Evolutionary conservation across 768 basidiomycete genomes (phyloP).

Genomic region (Favolaschia claudopus): DNA sequence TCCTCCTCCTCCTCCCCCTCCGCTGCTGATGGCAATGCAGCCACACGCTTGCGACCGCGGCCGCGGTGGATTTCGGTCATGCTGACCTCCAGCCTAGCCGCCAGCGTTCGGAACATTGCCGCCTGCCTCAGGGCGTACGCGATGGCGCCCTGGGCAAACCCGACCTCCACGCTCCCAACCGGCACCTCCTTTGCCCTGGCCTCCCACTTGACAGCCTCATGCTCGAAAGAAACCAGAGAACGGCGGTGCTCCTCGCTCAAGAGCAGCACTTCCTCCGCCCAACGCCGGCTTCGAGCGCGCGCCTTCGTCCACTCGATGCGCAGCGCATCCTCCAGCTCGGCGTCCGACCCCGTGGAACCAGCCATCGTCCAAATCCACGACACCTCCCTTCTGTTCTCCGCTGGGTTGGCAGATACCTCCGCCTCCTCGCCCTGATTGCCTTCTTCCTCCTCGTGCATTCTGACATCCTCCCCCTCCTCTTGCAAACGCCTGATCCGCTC

Average conservation of each 20-base stretch:
- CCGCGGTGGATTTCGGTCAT: background rate
- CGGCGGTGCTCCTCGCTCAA: constrained; percentile 10
- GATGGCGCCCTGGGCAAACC: background rate
- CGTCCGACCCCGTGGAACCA: background rate
- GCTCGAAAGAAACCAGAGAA: constrained; percentile 3
- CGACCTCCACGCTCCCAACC: background rate
- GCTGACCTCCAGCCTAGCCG: background rate
- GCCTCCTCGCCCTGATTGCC: background rate
- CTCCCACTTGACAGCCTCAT: constrained; percentile 9
- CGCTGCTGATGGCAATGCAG: no score
- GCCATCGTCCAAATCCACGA: constrained; percentile 13
- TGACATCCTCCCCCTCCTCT: background rate
- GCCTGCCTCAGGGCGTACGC: constrained; percentile 2
- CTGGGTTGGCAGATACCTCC: background rate
- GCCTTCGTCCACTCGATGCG: constrained; percentile 22
- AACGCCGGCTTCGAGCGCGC: background rate
- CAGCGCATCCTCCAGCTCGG: background rate
- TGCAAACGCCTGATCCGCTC: no score
- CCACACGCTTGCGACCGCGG: background rate
- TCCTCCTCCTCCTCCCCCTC: background rate
- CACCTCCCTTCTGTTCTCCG: background rate
- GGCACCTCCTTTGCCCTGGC: background rate
- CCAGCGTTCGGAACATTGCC: background rate
- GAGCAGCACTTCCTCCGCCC: constrained; percentile 14
- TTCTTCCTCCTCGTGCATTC: background rate